Evolutionary conservation across 768 basidiomycete species (phyloP), one percentile per base, ranked within the genome.

Genomic region (Infundibulicybe gibba): DNA sequence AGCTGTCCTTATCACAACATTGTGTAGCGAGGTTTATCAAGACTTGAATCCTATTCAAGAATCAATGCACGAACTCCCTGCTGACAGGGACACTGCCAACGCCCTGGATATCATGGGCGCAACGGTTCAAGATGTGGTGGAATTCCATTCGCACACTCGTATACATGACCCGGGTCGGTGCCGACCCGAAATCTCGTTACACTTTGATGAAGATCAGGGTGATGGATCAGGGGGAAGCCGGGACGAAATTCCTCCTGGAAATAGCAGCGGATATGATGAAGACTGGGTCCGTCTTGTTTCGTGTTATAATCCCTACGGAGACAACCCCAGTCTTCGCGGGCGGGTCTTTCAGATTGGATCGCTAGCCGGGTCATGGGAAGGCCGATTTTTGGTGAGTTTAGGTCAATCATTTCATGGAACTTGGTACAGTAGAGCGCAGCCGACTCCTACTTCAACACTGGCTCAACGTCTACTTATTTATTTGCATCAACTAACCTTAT

Each of bases 241-340:
- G 6, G 35, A 10, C 6, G 35, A 46, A 12, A 51, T 48, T 25
- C 12, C 6, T 13, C 9, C 32, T 3, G 12, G 32, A 21, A 54
- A 50, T 21, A 70, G 72, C 33, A 47, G 50, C 32, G 53, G 49
- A 16, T 67, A 72, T 49, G 79, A 80, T 52, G 56, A 56, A 39
- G 76, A 77, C 45, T 80, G 77, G 78, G 67, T 62, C 51, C 70
- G 77, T 32, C 52, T 75, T 17, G 72, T 71, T 3, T 59, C 63
- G 6, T 78, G 76, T 43, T 58, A 69, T 47, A 63, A 75, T 43
- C 61, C 67, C 3, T 68, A 63, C 58, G 54, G 56, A 30, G 59
- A 65, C 35, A 57, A 59, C n/a, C 65, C 71, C 11, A 25, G 25
- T 8, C 54, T 75, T 21, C 67, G 69, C 49, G 72, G 74, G 16